These are phyloP conservation scores for Cerrena zonata DNA, from an alignment of 1,284 basidiomycete species.

Conservation along the genomic window DNA sequence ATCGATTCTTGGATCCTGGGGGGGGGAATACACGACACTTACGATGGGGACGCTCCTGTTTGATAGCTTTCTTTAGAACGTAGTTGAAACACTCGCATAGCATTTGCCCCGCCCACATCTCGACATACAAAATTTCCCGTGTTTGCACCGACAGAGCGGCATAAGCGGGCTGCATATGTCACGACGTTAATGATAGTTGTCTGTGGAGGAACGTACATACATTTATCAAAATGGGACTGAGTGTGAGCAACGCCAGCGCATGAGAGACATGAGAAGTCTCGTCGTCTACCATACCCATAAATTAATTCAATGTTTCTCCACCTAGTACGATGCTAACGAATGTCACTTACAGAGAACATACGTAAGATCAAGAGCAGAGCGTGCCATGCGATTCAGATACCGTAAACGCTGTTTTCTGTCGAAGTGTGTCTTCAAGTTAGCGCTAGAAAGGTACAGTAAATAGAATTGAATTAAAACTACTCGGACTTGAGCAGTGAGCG, in stretches of 20 bases:
- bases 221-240: constrained; percentile 74
- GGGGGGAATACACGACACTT: too few species aligned
- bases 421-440: too few species aligned
- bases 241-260: constrained; percentile 61
- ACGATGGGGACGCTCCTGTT: constrained; percentile 67
- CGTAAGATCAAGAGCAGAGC: constrained; percentile 48
- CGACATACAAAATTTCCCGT: constrained; percentile 70
- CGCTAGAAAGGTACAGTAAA: too few species aligned
- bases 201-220: constrained; percentile 30
- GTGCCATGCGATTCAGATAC: neutral
- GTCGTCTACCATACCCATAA: constrained; percentile 51
- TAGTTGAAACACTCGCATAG: constrained; percentile 70
- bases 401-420: too few species aligned
- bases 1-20: too few species aligned
- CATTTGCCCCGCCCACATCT: constrained; percentile 80
- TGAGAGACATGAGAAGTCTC: constrained; percentile 58
- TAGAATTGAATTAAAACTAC: too few species aligned
- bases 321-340: constrained; percentile 5
- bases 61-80: constrained; percentile 62
- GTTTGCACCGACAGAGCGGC: constrained; percentile 70
- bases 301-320: too few species aligned
- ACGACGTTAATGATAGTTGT: too few species aligned
- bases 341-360: constrained; percentile 56
- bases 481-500: too few species aligned
- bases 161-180: constrained; percentile 73